A percentile compares a stretch with the other conserved stretches of the same genome.
These are phyloP conservation scores for Fonsecaea pugnacius DNA, from an alignment of 2,329 filamentous ascomycete genomes.

Conservation along the genomic window DNA sequence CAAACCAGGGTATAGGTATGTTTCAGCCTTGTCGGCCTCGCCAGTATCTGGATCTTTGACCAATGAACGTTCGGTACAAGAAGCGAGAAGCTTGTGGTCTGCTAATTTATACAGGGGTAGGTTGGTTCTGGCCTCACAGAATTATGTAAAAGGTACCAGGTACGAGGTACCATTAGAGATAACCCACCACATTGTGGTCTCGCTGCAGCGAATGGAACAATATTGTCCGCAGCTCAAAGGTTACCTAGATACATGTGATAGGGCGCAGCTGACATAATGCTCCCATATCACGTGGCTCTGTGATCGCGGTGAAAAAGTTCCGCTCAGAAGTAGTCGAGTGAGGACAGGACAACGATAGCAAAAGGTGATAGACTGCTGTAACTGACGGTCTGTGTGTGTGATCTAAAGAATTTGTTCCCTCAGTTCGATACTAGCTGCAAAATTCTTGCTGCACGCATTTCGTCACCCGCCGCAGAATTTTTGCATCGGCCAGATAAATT, in stretches of 20 bases:
- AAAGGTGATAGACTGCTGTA: background rate
- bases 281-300: background rate
- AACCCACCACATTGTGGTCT: too few species aligned
- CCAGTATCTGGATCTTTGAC: background rate
- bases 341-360: background rate
- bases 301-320: background rate
- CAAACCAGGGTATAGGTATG: background rate
- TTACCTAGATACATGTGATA: background rate
- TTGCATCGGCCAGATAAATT: constrained; percentile 1
- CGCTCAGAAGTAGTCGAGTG: background rate
- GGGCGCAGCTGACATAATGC: background rate
- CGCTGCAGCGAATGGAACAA: too few species aligned
- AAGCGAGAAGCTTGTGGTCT: too few species aligned
- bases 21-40: constrained; percentile 10
- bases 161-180: too few species aligned
- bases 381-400: too few species aligned
- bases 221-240: too few species aligned
- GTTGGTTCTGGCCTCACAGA: too few species aligned
- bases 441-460: background rate
- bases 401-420: background rate
- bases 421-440: background rate
- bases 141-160: too few species aligned
- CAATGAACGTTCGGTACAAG: too few species aligned
- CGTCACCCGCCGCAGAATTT: constrained; percentile 23
- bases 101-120: too few species aligned